phyloP scores from a whole-genome alignment of 1,284 basidiomycete species.

The Ganoderma multipileum region DNA sequence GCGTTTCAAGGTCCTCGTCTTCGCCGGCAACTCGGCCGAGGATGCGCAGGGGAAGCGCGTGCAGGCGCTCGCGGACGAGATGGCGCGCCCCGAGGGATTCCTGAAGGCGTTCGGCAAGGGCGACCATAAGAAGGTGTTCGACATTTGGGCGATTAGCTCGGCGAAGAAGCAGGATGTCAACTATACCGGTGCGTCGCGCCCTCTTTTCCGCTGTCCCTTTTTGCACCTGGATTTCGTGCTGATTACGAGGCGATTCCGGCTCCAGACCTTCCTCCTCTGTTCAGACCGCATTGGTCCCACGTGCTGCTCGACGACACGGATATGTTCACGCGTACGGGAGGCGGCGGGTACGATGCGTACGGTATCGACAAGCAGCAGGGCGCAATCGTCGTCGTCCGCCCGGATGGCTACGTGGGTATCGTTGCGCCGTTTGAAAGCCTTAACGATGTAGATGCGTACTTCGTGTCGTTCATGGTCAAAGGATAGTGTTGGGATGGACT shows the following conservation, averaged over 20 bases:
- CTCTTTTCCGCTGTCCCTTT: background rate
- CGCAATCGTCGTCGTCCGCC: slow-evolving; percentile 71
- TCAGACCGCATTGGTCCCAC: slow-evolving; percentile 72
- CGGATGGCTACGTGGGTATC: slow-evolving; percentile 77
- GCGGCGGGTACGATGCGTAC: slow-evolving; percentile 52
- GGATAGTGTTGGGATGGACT: background rate
- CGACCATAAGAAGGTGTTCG: slow-evolving; percentile 47
- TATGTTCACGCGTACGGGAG: slow-evolving; percentile 43
- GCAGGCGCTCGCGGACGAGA: slow-evolving; percentile 49
- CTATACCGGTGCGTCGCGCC: slow-evolving; percentile 40
- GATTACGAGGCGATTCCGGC: background rate
- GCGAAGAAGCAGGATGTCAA: slow-evolving; percentile 53
- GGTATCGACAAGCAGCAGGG: slow-evolving; percentile 60
- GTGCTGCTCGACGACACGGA: slow-evolving; percentile 46
- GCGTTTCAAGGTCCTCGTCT: slow-evolving; percentile 77
- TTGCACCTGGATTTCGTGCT: background rate
- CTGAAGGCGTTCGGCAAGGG: slow-evolving; percentile 41
- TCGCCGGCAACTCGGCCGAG: slow-evolving; percentile 62
- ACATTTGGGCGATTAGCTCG: slow-evolving; percentile 58
- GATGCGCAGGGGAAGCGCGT: slow-evolving; percentile 48
- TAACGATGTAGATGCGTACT: slow-evolving; percentile 57
- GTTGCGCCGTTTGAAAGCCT: slow-evolving; percentile 57
- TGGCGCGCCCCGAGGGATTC: slow-evolving; percentile 47
- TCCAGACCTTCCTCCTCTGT: slow-evolving; percentile 50
- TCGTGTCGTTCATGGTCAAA: slow-evolving; percentile 47